Conservation (phyloP, 345 rosid species). For the Triadica sebifera region DNA sequence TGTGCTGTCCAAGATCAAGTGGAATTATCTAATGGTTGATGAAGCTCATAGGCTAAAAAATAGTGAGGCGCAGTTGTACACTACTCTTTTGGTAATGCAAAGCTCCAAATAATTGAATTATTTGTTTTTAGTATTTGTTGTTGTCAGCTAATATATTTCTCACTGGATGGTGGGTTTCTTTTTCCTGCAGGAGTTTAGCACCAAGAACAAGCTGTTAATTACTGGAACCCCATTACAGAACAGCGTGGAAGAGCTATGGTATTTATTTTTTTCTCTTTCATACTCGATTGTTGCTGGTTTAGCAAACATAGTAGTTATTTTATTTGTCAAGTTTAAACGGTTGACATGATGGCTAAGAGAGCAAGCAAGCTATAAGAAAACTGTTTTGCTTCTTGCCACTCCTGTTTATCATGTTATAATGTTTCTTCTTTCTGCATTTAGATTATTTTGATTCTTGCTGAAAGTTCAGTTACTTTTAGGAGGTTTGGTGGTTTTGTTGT, state of each 20-base stretch:
- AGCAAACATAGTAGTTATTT: background rate
- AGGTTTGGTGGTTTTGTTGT: too few species aligned
- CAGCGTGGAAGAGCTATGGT: slow-evolving; percentile 99
- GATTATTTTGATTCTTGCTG: too few species aligned
- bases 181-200: slow-evolving; percentile 79
- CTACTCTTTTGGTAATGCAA: slow-evolving; percentile 68
- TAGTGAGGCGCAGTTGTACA: slow-evolving; percentile 96
- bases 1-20: slow-evolving; percentile 88
- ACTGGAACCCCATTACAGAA: slow-evolving; percentile 99
- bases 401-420: background rate
- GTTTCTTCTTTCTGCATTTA: too few species aligned
- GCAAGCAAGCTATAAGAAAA: too few species aligned
- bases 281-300: background rate
- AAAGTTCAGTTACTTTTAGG: too few species aligned
- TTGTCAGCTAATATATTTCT: slow-evolving; percentile 20
- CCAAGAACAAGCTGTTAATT: slow-evolving; percentile 93
- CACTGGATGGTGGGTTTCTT: slow-evolving; percentile 11
- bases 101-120: slow-evolving; percentile 14
- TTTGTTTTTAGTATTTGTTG: slow-evolving; percentile 6
- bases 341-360: background rate
- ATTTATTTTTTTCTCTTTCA: slow-evolving; percentile 17
- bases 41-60: slow-evolving; percentile 99
- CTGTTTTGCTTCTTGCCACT: too few species aligned
- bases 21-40: slow-evolving; percentile 99
- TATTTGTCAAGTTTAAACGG: background rate